Conservation (phyloP, 495 filamentous ascomycete species). For the Talaromyces borbonicus region DNA sequence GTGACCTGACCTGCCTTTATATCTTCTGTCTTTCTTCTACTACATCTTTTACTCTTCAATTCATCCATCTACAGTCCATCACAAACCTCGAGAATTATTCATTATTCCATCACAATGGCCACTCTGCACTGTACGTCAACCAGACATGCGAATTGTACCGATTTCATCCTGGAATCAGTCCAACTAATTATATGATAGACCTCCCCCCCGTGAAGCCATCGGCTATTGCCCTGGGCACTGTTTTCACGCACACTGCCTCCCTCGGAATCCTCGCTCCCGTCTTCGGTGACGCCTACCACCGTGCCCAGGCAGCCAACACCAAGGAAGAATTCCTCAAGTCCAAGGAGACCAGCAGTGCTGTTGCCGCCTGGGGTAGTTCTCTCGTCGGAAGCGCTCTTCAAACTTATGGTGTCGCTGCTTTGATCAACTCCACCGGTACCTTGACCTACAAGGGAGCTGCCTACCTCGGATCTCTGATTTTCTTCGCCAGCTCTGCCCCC, state of each 20-base stretch:
- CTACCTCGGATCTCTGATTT: slow-evolving; percentile 83
- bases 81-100: not conserved
- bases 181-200: slow-evolving; percentile 39
- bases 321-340: slow-evolving; percentile 95
- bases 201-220: slow-evolving; percentile 96
- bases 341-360: slow-evolving; percentile 81
- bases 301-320: slow-evolving; percentile 79
- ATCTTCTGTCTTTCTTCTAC: not conserved
- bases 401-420: slow-evolving; percentile 86
- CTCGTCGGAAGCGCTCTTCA: slow-evolving; percentile 82
- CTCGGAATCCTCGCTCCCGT: slow-evolving; percentile 76
- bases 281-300: slow-evolving; percentile 93
- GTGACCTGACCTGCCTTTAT: not conserved
- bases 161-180: no score
- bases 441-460: slow-evolving; percentile 94
- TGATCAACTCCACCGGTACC: slow-evolving; percentile 92
- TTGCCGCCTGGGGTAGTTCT: slow-evolving; percentile 81
- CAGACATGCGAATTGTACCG: not conserved
- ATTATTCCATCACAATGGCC: slow-evolving; percentile 35
- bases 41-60: not conserved
- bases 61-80: not conserved
- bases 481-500: slow-evolving; percentile 82
- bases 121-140: slow-evolving; percentile 51
- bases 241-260: slow-evolving; percentile 83
- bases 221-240: slow-evolving; percentile 87